phyloP scores from a whole-genome alignment of 768 basidiomycete genomes.

The Vararia minispora region DNA sequence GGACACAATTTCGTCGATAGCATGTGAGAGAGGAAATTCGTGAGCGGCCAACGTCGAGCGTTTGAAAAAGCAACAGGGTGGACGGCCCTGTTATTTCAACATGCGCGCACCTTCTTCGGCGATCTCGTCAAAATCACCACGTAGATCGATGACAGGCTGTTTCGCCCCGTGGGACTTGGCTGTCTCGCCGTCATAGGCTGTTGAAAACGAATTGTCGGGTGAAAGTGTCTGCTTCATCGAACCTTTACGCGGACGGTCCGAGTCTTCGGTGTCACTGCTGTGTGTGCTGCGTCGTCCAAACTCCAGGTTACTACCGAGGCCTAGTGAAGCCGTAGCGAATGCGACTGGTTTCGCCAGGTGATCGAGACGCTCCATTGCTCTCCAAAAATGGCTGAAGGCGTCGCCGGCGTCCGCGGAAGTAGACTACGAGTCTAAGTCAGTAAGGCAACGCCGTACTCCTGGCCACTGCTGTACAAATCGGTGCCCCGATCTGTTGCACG shows the following conservation, averaged over 20 bases:
- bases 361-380: conserved; percentile 77
- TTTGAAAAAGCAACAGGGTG: no score
- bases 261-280: conserved; percentile 59
- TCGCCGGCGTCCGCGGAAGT: conserved; percentile 61
- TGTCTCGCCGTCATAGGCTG: conserved; percentile 12
- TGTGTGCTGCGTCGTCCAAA: conserved; percentile 38
- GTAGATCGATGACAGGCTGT: conserved; percentile 14
- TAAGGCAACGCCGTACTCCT: neutral
- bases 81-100: no score
- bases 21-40: conserved; percentile 1
- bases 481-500: no score
- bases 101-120: conserved; percentile 47
- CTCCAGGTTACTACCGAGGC: conserved; percentile 25
- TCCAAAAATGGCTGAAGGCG: conserved; percentile 86
- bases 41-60: neutral
- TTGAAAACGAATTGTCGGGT: conserved; percentile 17
- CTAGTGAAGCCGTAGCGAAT: conserved; percentile 72
- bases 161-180: conserved; percentile 7
- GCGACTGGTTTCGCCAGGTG: conserved; percentile 77
- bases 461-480: no score
- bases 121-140: conserved; percentile 51
- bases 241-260: conserved; percentile 38
- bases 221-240: conserved; percentile 22
- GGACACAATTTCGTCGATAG: conserved; percentile 4
- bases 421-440: no score